Evolutionary conservation across 305 asterid species (phyloP), one percentile per base, ranked within the genome.

Genomic region (Coffea humblotiana): DNA sequence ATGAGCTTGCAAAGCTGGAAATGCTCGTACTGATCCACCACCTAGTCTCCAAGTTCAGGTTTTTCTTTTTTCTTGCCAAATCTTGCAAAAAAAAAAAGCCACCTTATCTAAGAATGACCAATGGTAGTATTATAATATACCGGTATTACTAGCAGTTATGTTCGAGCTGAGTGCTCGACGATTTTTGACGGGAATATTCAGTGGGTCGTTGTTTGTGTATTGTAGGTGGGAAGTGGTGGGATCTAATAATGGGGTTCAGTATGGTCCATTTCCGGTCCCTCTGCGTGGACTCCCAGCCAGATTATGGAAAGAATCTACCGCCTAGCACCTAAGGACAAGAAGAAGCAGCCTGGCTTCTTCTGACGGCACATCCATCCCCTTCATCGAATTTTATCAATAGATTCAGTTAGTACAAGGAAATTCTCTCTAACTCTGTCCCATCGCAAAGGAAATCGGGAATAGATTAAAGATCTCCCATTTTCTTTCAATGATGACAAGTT

Each of bases 1-100:
- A 93, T 75, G 96, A 93, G 78, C 97, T 93, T 66, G 98, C 98
- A 32, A 95, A 95, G 90, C 87, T 93, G 48, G 97, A 93, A 86
- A 90, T 95, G 85, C 88, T 93, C 77, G 83, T 93, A n/a, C 80
- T 95, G 89, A 89, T 88, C 29, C 97, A 95, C 85, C 97, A 93
- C 78, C 86, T 95, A 16, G 79, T 89, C 81, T 84, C 97, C 79
- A 89, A 84, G 4, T 91, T 88, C 86, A 93, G 97, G 98, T 13
- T 43, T 19, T 40, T 5, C 2, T 40, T 40, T 40, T 40, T 37
- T 37, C 3, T 37, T 37, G 25, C 35, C 64, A 23, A 48, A 72
- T 48, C 58, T 21, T 32, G 40, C 2, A 32, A 54, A 68, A 54
- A 40, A 29, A 13, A 61, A 61, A 0, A 61, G 1, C 32, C n/a